Conservation (phyloP, 345 rosid species). For the Cardiospermum halicacabum region DNA sequence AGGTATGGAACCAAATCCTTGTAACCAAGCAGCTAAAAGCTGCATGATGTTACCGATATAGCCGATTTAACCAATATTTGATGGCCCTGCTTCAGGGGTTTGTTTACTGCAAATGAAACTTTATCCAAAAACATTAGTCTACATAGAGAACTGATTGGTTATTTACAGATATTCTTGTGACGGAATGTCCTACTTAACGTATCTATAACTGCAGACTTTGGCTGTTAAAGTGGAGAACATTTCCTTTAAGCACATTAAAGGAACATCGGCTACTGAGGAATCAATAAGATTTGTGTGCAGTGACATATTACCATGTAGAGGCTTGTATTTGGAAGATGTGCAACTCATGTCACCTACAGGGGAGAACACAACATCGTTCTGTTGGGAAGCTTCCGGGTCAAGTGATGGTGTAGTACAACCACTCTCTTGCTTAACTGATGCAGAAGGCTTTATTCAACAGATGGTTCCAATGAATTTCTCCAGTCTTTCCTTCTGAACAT, state of each 20-base stretch:
- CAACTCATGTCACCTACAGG: constrained; percentile 38
- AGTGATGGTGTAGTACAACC: constrained; percentile 52
- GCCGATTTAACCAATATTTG: not conserved
- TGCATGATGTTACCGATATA: not conserved
- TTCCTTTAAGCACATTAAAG: constrained; percentile 48
- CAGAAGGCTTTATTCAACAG: constrained; percentile 39
- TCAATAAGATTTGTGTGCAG: constrained; percentile 78
- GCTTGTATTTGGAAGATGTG: constrained; percentile 58
- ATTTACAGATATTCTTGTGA: not conserved
- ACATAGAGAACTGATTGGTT: not conserved
- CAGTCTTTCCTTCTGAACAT: constrained; percentile 33
- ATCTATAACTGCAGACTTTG: constrained; percentile 49
- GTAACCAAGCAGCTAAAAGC: not conserved
- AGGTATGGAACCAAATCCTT: constrained; percentile 36
- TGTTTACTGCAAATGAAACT: not conserved
- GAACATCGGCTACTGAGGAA: constrained; percentile 75
- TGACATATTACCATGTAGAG: constrained; percentile 52
- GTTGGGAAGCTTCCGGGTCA: constrained; percentile 84
- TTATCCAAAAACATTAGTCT: not conserved
- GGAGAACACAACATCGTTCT: constrained; percentile 42
- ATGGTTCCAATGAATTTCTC: constrained; percentile 21
- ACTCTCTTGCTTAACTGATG: constrained; percentile 46
- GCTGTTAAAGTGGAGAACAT: constrained; percentile 65
- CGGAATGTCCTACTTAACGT: not conserved
- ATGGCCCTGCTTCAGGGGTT: not conserved